Evolutionary conservation across 768 basidiomycete species (phyloP).

Genomic region (Amanita molliuscula): DNA sequence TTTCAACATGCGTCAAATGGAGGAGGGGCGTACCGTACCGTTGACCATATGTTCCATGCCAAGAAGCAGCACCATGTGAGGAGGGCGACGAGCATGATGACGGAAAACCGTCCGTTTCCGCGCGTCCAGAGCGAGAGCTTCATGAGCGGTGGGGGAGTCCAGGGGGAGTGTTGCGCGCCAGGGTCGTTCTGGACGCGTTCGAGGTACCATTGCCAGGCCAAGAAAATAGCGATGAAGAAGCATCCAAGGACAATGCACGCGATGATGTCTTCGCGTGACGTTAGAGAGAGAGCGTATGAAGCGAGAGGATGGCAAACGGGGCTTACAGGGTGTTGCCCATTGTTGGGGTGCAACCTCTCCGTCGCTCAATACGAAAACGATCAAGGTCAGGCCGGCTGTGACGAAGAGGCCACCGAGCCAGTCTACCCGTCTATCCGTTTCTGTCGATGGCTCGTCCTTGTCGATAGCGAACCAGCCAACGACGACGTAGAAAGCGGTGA

Average conservation of each 20-base stretch:
- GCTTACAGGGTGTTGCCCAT: slow-evolving; percentile 42
- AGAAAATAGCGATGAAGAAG: slow-evolving; percentile 42
- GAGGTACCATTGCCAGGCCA: slow-evolving; percentile 57
- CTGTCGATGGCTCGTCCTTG: slow-evolving; percentile 34
- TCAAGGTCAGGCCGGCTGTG: slow-evolving; percentile 55
- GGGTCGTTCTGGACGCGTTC: slow-evolving; percentile 27
- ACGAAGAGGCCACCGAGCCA: slow-evolving; percentile 65
- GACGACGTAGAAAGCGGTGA: slow-evolving; percentile 41
- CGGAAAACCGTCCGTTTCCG: slow-evolving; percentile 46
- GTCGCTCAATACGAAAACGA: slow-evolving; percentile 67
- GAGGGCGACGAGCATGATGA: slow-evolving; percentile 46
- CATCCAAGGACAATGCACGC: slow-evolving; percentile 55
- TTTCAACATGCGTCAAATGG: neutral
- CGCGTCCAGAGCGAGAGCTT: slow-evolving; percentile 48
- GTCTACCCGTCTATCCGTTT: slow-evolving; percentile 45
- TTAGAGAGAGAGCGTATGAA: slow-evolving; percentile 11
- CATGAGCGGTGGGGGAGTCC: slow-evolving; percentile 49
- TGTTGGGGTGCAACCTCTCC: slow-evolving; percentile 45
- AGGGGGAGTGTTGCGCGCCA: slow-evolving; percentile 13
- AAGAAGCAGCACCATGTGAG: slow-evolving; percentile 48
- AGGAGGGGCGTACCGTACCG: slow-evolving; percentile 8
- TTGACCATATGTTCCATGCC: slow-evolving; percentile 31
- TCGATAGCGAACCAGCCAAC: slow-evolving; percentile 55
- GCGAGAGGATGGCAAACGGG: neutral
- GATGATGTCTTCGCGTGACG: slow-evolving; percentile 48